A percentile compares a stretch with the other conserved stretches of the same genome.
Conservation (phyloP, 2,329 filamentous ascomycete genomes). For the Conoideocrella luteorostrata region DNA sequence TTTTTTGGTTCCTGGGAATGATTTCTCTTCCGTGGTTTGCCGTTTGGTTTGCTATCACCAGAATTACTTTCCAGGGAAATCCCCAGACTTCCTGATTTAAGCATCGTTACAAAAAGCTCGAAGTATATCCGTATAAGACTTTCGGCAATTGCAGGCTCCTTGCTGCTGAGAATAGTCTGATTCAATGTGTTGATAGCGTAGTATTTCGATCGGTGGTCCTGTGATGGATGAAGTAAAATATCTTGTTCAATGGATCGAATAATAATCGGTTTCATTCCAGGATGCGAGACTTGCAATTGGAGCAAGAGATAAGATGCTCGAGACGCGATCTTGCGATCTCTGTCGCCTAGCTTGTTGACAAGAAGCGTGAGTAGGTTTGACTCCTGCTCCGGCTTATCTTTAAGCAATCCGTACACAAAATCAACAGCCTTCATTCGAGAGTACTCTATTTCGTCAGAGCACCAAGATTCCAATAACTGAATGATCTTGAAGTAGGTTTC, state of each 20-base stretch:
- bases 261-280: constrained; percentile 87
- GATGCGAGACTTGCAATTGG: constrained; percentile 82
- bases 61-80: constrained; percentile 40
- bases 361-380: constrained; percentile 84
- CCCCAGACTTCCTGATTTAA: constrained; percentile 53
- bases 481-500: constrained; percentile 88
- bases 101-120: constrained; percentile 71
- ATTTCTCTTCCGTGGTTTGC: constrained; percentile 18
- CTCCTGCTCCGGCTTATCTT: constrained; percentile 96
- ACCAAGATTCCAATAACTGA: constrained; percentile 87
- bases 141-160: constrained; percentile 74
- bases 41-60: constrained; percentile 15
- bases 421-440: constrained; percentile 82
- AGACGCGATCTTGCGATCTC: constrained; percentile 91
- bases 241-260: constrained; percentile 82
- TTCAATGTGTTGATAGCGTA: constrained; percentile 96
- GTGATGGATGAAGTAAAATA: constrained; percentile 77
- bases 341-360: constrained; percentile 95
- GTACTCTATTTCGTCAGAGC: constrained; percentile 91
- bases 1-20: constrained; percentile 2
- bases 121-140: constrained; percentile 89
- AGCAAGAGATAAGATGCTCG: constrained; percentile 89
- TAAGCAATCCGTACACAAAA: constrained; percentile 84
- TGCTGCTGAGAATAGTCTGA: constrained; percentile 84
- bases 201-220: constrained; percentile 85